Percentiles rank a stretch among this genome's conserved stretches.
Evolutionary conservation across 1,139 yeast genomes (phyloP).

Genomic region (Pneumocystis carinii): DNA sequence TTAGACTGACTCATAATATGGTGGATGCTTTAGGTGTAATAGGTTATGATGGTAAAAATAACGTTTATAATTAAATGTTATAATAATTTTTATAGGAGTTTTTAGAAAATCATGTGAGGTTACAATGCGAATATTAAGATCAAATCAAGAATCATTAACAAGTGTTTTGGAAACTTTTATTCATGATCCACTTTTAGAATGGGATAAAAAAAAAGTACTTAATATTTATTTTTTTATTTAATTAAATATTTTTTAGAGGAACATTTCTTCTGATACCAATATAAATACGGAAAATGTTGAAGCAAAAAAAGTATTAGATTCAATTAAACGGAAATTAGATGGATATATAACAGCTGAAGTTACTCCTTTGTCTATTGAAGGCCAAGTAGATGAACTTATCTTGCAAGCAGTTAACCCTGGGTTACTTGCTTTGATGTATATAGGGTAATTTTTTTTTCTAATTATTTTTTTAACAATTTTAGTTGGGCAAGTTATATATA

Average conservation of each 20-base stretch:
- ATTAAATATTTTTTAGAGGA: slow-evolving; percentile 11
- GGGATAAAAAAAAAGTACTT: slow-evolving; percentile 29
- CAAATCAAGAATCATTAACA: slow-evolving; percentile 76
- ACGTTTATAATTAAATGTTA: not conserved
- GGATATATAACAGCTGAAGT: slow-evolving; percentile 72
- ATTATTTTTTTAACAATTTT: slow-evolving; percentile 19
- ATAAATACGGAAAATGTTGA: slow-evolving; percentile 6
- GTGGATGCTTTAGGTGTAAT: slow-evolving; percentile 83
- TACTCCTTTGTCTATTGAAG: slow-evolving; percentile 74
- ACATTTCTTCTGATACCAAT: slow-evolving; percentile 14
- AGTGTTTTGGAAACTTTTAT: slow-evolving; percentile 83
- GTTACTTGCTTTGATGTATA: slow-evolving; percentile 70
- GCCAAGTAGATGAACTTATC: slow-evolving; percentile 80
- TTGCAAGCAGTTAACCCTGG: slow-evolving; percentile 67
- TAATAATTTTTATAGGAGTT: slow-evolving; percentile 18
- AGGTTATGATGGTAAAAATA: slow-evolving; percentile 61
- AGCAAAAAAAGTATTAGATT: slow-evolving; percentile 40
- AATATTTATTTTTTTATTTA: slow-evolving; percentile 18
- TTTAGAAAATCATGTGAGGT: slow-evolving; percentile 79
- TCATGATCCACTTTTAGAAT: slow-evolving; percentile 78
- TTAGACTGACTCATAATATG: slow-evolving; percentile 75
- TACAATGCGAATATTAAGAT: slow-evolving; percentile 55
- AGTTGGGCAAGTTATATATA: slow-evolving; percentile 2
- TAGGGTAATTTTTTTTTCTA: slow-evolving; percentile 78
- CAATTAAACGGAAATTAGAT: slow-evolving; percentile 64